A percentile compares a stretch with the other conserved stretches of the same genome.
Evolutionary conservation across 495 filamentous ascomycete species (phyloP).

Genomic region (Cercophora newfieldiana): DNA sequence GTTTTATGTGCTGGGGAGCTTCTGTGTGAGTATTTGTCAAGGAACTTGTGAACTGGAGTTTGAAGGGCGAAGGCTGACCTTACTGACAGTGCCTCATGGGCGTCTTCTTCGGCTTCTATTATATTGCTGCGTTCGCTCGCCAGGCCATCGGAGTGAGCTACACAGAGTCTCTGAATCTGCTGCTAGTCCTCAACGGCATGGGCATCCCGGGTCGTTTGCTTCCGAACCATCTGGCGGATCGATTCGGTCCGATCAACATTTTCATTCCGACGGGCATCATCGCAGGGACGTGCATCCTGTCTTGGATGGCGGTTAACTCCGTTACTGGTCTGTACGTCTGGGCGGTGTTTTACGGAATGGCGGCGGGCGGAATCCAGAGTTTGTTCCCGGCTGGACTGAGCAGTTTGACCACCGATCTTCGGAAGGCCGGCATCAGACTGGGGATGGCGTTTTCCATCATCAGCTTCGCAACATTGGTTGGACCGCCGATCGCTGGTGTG

Average conservation of each 20-base stretch:
- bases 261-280: slow-evolving; percentile 56
- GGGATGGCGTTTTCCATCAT: slow-evolving; percentile 81
- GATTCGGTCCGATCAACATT: slow-evolving; percentile 59
- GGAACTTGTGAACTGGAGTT: background rate
- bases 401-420: slow-evolving; percentile 61
- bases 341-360: slow-evolving; percentile 64
- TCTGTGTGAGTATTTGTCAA: slow-evolving; percentile 30
- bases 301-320: slow-evolving; percentile 62
- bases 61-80: background rate
- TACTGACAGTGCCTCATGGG: slow-evolving; percentile 57
- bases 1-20: slow-evolving; percentile 66
- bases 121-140: slow-evolving; percentile 62
- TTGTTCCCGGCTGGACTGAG: slow-evolving; percentile 64
- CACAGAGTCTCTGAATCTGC: slow-evolving; percentile 60
- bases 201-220: slow-evolving; percentile 65
- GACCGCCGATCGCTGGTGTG: slow-evolving; percentile 72
- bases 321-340: slow-evolving; percentile 58
- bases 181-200: slow-evolving; percentile 72
- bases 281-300: slow-evolving; percentile 55
- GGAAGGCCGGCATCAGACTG: slow-evolving; percentile 69
- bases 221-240: slow-evolving; percentile 65
- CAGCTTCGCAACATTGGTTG: slow-evolving; percentile 70
- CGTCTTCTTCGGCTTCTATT: slow-evolving; percentile 76
- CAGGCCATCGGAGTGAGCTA: slow-evolving; percentile 47
- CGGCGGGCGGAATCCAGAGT: slow-evolving; percentile 66